Evolutionary conservation across 2,329 filamentous ascomycete genomes (phyloP).

Genomic region (Alternaria rosae): DNA sequence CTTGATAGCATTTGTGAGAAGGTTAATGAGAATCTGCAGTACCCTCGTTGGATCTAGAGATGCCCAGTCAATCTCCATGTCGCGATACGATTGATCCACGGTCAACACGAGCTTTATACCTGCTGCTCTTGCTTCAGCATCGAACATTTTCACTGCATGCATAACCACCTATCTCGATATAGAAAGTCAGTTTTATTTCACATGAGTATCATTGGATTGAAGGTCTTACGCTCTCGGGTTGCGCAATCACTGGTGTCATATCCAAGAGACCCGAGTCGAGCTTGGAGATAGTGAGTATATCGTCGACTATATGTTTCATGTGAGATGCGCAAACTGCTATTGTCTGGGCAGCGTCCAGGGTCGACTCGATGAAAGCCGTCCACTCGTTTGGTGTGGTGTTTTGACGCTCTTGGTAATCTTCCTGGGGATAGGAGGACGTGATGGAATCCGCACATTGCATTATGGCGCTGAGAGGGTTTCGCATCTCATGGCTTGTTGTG

Average conservation of each 20-base stretch:
- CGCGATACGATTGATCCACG: conserved; percentile 49
- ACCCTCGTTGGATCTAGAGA: conserved; percentile 53
- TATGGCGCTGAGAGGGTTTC: conserved; percentile 54
- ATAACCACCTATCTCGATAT: conserved; percentile 17
- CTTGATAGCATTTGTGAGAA: conserved; percentile 56
- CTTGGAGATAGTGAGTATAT: conserved; percentile 56
- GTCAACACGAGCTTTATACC: conserved; percentile 36
- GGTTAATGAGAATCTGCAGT: conserved; percentile 48
- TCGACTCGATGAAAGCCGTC: conserved; percentile 30
- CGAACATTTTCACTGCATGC: conserved; percentile 49
- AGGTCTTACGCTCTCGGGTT: conserved; percentile 32
- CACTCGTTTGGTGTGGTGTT: conserved; percentile 14
- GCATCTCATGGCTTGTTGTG: conserved; percentile 52
- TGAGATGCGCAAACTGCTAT: conserved; percentile 55
- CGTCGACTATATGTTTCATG: conserved; percentile 58
- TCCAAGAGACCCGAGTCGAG: conserved; percentile 53
- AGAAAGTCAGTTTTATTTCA: neutral
- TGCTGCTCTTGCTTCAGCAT: conserved; percentile 42
- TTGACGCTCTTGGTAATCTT: conserved; percentile 5
- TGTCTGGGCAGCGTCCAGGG: conserved; percentile 49
- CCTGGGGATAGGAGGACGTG: conserved; percentile 36
- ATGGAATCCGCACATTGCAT: conserved; percentile 53
- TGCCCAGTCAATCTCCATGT: conserved; percentile 49
- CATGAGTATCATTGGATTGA: neutral
- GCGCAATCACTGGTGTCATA: conserved; percentile 51